Evolutionary conservation across 176 grass and related monocot species (phyloP).

Genomic region (Aechmea fasciata): DNA sequence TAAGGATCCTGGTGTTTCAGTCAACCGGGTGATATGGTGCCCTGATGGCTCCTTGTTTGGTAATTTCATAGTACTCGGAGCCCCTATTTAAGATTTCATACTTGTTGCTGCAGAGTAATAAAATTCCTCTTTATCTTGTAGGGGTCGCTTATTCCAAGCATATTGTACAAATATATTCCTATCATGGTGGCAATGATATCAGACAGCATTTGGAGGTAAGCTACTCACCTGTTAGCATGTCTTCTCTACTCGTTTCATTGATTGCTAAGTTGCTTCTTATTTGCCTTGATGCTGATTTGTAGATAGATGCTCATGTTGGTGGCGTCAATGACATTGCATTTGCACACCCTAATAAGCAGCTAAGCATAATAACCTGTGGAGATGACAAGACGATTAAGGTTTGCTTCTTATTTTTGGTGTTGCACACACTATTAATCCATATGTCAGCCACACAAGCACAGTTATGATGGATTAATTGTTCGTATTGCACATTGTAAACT

Average conservation of each 20-base stretch:
- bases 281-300: constrained; percentile 10
- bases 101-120: not conserved
- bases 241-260: constrained; percentile 7
- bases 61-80: constrained; percentile 7
- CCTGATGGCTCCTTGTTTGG: constrained; percentile 23
- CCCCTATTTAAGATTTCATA: not conserved
- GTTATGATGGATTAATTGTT: not conserved
- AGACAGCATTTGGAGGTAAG: constrained; percentile 20
- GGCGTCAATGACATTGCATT: constrained; percentile 33
- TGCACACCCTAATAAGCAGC: constrained; percentile 16
- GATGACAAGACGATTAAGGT: constrained; percentile 33
- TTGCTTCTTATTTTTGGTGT: not conserved
- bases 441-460: not conserved
- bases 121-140: constrained; percentile 4
- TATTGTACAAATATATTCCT: constrained; percentile 23
- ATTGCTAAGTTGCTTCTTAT: constrained; percentile 4
- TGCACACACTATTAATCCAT: not conserved
- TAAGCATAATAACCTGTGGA: constrained; percentile 19
- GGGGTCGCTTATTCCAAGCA: constrained; percentile 22
- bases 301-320: constrained; percentile 34
- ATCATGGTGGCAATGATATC: not conserved
- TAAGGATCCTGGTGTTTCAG: constrained; percentile 17
- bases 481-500: not conserved
- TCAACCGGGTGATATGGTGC: constrained; percentile 28
- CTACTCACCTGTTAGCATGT: not conserved